A percentile compares a stretch with the other conserved stretches of the same genome.
phyloP scores from a whole-genome alignment of 1,139 yeast species.

The Tardiomyces blankii region DNA sequence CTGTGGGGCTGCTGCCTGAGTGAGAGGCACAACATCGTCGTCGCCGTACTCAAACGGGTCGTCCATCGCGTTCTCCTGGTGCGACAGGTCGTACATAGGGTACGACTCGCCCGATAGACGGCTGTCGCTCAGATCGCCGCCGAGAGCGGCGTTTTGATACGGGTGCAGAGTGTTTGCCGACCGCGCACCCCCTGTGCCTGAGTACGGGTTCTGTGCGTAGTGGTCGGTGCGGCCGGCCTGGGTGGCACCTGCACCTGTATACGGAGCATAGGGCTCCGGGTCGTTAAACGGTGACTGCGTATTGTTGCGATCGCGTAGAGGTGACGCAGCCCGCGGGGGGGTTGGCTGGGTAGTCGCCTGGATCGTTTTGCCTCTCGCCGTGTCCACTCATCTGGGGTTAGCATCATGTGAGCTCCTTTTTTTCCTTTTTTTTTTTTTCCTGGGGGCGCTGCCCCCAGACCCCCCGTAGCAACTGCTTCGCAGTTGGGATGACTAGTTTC shows the following conservation, averaged over 20 bases:
- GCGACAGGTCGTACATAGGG: neutral
- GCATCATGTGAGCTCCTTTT: too few species aligned
- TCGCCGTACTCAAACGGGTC: neutral
- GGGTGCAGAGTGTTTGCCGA: neutral
- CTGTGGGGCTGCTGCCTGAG: neutral
- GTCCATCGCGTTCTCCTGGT: neutral
- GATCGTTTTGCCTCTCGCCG: neutral
- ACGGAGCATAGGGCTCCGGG: neutral
- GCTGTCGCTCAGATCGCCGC: neutral
- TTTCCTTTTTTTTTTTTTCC: too few species aligned
- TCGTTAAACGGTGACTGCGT: neutral
- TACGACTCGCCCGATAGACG: neutral
- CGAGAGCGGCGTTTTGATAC: neutral
- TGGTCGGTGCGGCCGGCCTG: neutral
- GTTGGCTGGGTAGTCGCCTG: neutral
- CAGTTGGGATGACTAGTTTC: too few species aligned
- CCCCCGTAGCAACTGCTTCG: too few species aligned
- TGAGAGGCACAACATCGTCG: neutral
- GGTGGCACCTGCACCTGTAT: neutral
- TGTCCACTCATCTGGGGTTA: neutral
- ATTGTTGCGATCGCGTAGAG: neutral
- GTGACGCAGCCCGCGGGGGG: neutral
- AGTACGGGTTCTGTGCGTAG: neutral
- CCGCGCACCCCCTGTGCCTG: neutral
- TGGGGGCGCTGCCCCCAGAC: too few species aligned